These are phyloP conservation scores for Plectosphaerella cucumerina DNA, from an alignment of 2,329 filamentous ascomycete species.

Conservation along the genomic window DNA sequence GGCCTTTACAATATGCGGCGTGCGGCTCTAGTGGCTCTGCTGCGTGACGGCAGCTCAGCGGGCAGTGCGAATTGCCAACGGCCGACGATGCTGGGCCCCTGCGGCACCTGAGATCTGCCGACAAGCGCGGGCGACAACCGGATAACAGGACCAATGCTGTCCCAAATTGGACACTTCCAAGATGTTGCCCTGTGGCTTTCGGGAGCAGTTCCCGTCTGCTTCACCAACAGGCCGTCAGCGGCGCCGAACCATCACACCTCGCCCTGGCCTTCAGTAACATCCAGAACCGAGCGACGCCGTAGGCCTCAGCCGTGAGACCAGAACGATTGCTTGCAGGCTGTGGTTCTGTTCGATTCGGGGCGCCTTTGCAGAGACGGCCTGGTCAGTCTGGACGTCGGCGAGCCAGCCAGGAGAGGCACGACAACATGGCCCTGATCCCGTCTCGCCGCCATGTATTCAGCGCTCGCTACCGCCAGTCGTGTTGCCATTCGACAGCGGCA, in stretches of 20 bases:
- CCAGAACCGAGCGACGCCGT: neutral
- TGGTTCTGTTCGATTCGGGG: neutral
- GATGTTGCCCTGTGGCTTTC: neutral
- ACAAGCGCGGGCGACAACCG: neutral
- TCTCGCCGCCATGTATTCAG: no score
- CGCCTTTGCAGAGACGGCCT: neutral
- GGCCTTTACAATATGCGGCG: neutral
- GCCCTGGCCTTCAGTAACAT: neutral
- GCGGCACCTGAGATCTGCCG: neutral
- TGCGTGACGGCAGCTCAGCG: neutral
- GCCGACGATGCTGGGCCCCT: neutral
- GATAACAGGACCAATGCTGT: neutral
- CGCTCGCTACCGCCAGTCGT: no score
- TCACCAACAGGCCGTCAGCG: neutral
- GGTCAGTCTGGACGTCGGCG: no score
- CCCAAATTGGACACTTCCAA: neutral
- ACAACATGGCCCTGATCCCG: no score
- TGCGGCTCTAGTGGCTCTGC: neutral
- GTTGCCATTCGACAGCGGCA: no score
- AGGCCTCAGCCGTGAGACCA: neutral
- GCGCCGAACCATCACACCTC: neutral
- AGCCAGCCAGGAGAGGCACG: no score
- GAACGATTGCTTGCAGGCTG: neutral
- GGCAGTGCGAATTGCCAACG: neutral
- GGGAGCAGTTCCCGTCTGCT: neutral